Evolutionary conservation across 176 grass and related monocot genomes (phyloP).

Genomic region (Themeda triandra): DNA sequence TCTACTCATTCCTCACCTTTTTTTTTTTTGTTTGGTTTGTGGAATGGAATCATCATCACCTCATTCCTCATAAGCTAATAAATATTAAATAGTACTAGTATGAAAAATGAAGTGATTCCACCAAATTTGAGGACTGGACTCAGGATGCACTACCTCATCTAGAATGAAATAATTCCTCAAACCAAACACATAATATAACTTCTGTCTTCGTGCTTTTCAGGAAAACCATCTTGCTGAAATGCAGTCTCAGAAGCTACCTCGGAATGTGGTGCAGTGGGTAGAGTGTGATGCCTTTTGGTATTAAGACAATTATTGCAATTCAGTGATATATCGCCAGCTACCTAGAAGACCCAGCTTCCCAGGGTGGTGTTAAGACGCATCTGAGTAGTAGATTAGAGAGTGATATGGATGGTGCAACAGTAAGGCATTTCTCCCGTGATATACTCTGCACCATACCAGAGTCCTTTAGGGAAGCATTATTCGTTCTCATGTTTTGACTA

Average conservation of each 20-base stretch:
- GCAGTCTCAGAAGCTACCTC: constrained; percentile 38
- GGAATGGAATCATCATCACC: too few species aligned
- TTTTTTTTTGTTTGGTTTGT: too few species aligned
- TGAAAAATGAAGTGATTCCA: too few species aligned
- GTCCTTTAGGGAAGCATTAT: constrained; percentile 31
- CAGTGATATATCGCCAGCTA: constrained; percentile 9
- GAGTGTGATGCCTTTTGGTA: constrained; percentile 36
- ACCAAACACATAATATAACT: background rate
- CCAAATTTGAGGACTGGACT: too few species aligned
- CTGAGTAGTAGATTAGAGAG: background rate
- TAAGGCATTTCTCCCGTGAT: background rate
- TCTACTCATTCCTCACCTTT: too few species aligned
- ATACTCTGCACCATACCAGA: background rate
- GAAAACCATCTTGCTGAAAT: constrained; percentile 37
- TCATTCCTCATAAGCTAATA: too few species aligned
- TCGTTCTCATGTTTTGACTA: constrained; percentile 15
- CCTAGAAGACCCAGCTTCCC: constrained; percentile 27
- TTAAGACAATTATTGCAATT: constrained; percentile 32
- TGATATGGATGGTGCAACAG: constrained; percentile 7
- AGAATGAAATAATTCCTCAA: too few species aligned
- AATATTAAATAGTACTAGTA: too few species aligned
- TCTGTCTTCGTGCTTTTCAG: constrained; percentile 26
- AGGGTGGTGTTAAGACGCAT: background rate
- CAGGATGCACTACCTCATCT: too few species aligned
- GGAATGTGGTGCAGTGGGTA: constrained; percentile 60